phyloP scores from a whole-genome alignment of 2,329 filamentous ascomycete genomes.

The Sclerotinia spermophila region DNA sequence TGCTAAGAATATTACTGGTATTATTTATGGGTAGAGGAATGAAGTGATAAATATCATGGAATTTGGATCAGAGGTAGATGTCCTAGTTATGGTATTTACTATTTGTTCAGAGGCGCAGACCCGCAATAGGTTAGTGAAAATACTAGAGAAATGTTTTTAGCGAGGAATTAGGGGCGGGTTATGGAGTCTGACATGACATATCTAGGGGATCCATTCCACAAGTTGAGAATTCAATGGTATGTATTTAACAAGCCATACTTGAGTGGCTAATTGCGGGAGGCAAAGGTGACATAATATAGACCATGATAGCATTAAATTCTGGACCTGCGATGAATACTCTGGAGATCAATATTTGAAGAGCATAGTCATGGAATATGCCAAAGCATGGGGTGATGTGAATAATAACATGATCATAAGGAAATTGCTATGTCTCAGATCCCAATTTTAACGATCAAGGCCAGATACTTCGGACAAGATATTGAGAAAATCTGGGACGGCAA shows the following conservation, averaged over 20 bases:
- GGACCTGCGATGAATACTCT: neutral
- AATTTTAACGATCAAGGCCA: no score
- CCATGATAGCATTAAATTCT: neutral
- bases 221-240: neutral
- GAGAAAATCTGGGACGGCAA: neutral
- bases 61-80: no score
- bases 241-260: neutral
- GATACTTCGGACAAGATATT: neutral
- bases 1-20: neutral
- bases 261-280: neutral
- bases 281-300: neutral
- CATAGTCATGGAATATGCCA: neutral
- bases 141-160: neutral
- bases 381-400: neutral
- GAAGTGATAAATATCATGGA: neutral
- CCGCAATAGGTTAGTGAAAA: no score
- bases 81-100: no score
- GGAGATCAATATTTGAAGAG: neutral
- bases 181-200: neutral
- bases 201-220: neutral
- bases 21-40: neutral
- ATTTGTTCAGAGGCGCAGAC: no score
- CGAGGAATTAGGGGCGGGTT: neutral
- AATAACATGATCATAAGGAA: neutral
- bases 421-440: neutral